These are phyloP conservation scores for Phylloporus sp. DNA, from an alignment of 768 basidiomycete genomes.

Conservation along the genomic window DNA sequence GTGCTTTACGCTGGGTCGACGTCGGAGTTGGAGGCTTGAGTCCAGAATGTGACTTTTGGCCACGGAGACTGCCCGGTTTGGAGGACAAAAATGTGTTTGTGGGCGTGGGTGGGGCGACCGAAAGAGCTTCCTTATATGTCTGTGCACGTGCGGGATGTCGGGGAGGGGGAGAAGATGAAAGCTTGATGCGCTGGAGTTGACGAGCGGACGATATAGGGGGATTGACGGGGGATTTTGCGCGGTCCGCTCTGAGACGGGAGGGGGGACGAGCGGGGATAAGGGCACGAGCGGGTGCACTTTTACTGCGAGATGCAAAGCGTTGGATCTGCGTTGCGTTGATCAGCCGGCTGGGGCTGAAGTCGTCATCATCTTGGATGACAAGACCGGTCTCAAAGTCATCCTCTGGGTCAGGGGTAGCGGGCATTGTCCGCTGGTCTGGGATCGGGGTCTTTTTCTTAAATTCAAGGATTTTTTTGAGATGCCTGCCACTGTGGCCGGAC, in stretches of 20 bases:
- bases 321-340: constrained; percentile 44
- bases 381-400: constrained; percentile 86
- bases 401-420: constrained; percentile 60
- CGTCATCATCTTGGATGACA: constrained; percentile 75
- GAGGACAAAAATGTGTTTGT: constrained; percentile 56
- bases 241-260: constrained; percentile 55
- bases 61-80: constrained; percentile 72
- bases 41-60: constrained; percentile 80
- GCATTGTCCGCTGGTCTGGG: constrained; percentile 48
- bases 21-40: constrained; percentile 74
- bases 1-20: constrained; percentile 48
- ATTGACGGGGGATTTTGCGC: constrained; percentile 67
- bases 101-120: constrained; percentile 43
- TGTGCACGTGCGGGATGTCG: constrained; percentile 49
- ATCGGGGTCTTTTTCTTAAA: constrained; percentile 52
- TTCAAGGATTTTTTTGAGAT: constrained; percentile 48
- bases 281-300: constrained; percentile 51
- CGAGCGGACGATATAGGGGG: constrained; percentile 66
- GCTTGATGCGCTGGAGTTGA: constrained; percentile 61
- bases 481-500: constrained; percentile 53
- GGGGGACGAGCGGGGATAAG: constrained; percentile 54
- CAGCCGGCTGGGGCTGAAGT: constrained; percentile 76
- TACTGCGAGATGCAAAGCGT: constrained; percentile 45
- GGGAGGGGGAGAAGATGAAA: constrained; percentile 67
- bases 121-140: constrained; percentile 53